Percentiles rank a stretch among this genome's conserved stretches.
Conservation (phyloP, 2,329 filamentous ascomycete genomes). For the Ophiosphaerella herpotricha region DNA sequence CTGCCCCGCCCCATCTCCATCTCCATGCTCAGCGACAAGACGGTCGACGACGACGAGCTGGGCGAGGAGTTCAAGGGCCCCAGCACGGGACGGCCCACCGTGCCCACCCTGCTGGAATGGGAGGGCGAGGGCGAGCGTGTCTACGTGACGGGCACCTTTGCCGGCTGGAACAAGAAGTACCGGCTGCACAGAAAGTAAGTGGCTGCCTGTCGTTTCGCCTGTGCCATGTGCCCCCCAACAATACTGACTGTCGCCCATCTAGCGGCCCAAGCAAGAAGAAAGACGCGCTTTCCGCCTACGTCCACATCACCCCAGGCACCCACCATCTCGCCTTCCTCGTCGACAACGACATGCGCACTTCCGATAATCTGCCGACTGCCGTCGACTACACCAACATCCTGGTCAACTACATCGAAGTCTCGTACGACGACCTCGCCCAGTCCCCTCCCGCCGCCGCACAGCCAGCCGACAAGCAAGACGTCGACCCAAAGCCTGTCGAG, state of each 20-base stretch:
- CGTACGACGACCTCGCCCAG: conserved; percentile 67
- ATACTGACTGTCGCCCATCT: conserved; percentile 27
- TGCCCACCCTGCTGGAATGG: conserved; percentile 89
- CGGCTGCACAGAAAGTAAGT: conserved; percentile 81
- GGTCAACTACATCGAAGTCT: conserved; percentile 97
- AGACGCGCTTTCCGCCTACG: conserved; percentile 73
- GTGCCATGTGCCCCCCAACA: conserved; percentile 18
- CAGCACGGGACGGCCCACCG: conserved; percentile 71
- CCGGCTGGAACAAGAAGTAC: conserved; percentile 95
- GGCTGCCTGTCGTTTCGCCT: conserved; percentile 21
- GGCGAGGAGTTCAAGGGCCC: conserved; percentile 69
- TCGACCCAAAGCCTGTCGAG: conserved; percentile 29
- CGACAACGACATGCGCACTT: conserved; percentile 90
- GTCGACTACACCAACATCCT: conserved; percentile 98
- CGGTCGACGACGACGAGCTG: conserved; percentile 68
- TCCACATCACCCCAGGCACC: conserved; percentile 87
- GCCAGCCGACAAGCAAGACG: conserved; percentile 18
- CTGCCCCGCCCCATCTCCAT: conserved; percentile 61
- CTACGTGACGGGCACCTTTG: conserved; percentile 96
- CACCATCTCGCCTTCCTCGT: conserved; percentile 97
- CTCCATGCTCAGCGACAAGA: conserved; percentile 60
- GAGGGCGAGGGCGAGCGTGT: conserved; percentile 80
- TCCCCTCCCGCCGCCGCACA: conserved; percentile 21
- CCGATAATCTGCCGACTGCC: conserved; percentile 84
- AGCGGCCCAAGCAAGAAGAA: conserved; percentile 50